Evolutionary conservation across 768 basidiomycete genomes (phyloP).

Genomic region (Pleurotus citrinopileatus): DNA sequence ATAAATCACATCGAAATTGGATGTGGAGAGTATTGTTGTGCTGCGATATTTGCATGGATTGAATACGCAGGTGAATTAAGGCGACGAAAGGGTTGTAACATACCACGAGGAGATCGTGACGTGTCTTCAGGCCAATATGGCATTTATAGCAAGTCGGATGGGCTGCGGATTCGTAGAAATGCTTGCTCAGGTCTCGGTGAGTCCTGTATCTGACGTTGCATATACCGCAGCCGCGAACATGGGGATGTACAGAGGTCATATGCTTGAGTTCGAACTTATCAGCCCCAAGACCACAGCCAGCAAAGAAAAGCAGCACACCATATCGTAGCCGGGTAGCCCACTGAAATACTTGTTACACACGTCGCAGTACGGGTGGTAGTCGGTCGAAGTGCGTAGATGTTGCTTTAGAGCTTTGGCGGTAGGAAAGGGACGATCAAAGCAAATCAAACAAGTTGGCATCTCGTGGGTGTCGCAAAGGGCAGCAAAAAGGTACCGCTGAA

Average conservation of each 20-base stretch:
- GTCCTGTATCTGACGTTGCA: constrained; percentile 1
- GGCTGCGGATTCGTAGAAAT: background rate
- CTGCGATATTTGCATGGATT: background rate
- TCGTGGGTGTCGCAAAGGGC: background rate
- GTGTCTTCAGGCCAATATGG: background rate
- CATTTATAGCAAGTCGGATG: constrained; percentile 4
- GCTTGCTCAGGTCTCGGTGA: background rate
- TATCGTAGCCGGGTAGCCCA: background rate
- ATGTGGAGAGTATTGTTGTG: background rate
- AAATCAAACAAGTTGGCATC: constrained; percentile 2
- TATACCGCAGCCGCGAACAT: background rate
- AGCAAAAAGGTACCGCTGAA: background rate
- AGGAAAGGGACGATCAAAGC: background rate
- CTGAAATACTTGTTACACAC: constrained; percentile 5
- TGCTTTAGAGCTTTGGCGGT: background rate
- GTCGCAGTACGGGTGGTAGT: constrained; percentile 3
- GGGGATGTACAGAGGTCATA: constrained; percentile 2
- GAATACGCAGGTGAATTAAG: background rate
- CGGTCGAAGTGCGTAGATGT: background rate
- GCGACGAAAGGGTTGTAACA: background rate
- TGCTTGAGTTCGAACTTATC: background rate
- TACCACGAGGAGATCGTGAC: background rate
- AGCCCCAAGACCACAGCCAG: background rate
- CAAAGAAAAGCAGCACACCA: background rate
- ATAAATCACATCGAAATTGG: background rate